Evolutionary conservation across 768 basidiomycete genomes (phyloP), one percentile per base, ranked within the genome.

Genomic region (Trametes punicea): DNA sequence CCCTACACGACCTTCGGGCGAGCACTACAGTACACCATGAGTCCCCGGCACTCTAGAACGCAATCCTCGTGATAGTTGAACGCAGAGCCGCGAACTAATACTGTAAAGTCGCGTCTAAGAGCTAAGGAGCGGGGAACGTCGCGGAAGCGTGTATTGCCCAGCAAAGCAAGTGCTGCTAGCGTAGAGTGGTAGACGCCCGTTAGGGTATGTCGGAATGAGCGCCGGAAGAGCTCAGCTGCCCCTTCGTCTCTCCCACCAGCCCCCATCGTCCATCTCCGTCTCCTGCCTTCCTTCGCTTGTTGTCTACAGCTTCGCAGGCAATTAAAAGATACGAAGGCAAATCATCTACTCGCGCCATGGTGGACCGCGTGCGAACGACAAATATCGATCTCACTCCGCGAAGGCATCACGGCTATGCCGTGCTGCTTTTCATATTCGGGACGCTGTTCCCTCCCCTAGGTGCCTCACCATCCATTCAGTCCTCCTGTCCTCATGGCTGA

Each of bases 361-460:
- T 46, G 29, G 58, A 60, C n/a, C 53, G 58, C n/a, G 58, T 47
- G 39, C 58, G 49, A n/a, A 27, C 53, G 10, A 51, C 31, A 46
- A 88, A 88, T 65, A 70, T 81, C 46, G 81, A 84, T 54, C 69
- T 85, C 45, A 84, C 77, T 47, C 90, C 92, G 16, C 83, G 78
- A 68, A 79, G 79, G 38, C 79, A 91, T 67, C 93, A 96, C 77
- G 93, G 85, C 26, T 96, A 87, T 69, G 74, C 84, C 13, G 83
- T 88, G 55, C 34, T 94, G 10, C 79, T 98, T 30, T 94, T 93
- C 72, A 82, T 97, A 48, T 70, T 90, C 55, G 95, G 94, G n/a
- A 88, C 91, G 1, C 76, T 98, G 47, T 83, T 98, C 55, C 94
- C 94, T 8, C 94, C 94, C 26, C 78, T 98, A 26, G 94, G 94